Evolutionary conservation across 352 stramenopile genomes (phyloP).

Genomic region (Elongisporangium anandrum): DNA sequence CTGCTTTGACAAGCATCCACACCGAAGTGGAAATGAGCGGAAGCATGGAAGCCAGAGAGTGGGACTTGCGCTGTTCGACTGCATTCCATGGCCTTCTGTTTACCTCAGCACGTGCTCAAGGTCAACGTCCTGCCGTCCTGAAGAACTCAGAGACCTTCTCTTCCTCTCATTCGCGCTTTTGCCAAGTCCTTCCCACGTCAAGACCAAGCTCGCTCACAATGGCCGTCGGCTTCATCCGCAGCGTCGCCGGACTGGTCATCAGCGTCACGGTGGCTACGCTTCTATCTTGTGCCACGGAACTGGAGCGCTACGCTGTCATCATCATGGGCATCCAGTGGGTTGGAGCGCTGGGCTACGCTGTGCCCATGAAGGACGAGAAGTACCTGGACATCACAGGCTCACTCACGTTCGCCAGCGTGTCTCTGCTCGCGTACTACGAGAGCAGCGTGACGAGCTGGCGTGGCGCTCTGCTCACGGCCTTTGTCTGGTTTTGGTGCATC

Average conservation of each 20-base stretch:
- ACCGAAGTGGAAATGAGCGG: not conserved
- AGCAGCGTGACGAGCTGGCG: constrained; percentile 21
- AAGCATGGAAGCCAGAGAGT: not conserved
- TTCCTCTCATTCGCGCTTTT: not conserved
- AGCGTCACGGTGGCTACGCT: constrained; percentile 26
- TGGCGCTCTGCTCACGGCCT: constrained; percentile 43
- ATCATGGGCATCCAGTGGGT: constrained; percentile 63
- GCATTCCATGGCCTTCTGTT: not conserved
- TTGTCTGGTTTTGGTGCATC: constrained; percentile 64
- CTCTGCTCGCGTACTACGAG: constrained; percentile 31
- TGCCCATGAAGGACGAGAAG: constrained; percentile 67
- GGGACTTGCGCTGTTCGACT: not conserved
- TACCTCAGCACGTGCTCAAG: not conserved
- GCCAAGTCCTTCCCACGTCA: constrained; percentile 2
- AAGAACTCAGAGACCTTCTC: not conserved
- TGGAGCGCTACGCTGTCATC: constrained; percentile 47
- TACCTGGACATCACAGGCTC: constrained; percentile 84
- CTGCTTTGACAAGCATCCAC: not conserved
- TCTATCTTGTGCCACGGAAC: constrained; percentile 25
- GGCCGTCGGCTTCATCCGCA: constrained; percentile 35
- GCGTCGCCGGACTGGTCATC: constrained; percentile 32
- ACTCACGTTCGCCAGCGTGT: constrained; percentile 62
- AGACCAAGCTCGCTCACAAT: not conserved
- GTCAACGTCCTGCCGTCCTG: not conserved
- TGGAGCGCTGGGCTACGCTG: constrained; percentile 49